These are phyloP conservation scores for Orychophragmus violaceus DNA, from an alignment of 345 rosid species.

Conservation along the genomic window DNA sequence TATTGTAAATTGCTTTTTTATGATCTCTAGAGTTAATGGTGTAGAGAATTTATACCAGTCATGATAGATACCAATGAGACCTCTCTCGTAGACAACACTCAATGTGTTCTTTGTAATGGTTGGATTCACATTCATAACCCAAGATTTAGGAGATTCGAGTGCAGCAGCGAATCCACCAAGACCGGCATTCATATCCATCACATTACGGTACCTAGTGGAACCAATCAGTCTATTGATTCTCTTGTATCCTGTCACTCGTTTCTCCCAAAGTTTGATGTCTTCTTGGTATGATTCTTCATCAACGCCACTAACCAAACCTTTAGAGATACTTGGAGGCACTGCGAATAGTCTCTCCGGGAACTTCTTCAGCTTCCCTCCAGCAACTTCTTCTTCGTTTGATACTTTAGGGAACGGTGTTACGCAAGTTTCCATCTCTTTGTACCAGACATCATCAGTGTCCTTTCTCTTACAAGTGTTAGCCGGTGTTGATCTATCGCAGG, in stretches of 20 bases:
- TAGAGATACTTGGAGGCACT: slow-evolving; percentile 47
- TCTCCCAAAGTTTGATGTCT: slow-evolving; percentile 50
- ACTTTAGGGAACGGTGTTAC: slow-evolving; percentile 55
- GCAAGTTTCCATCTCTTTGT: slow-evolving; percentile 63
- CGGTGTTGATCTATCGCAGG: slow-evolving; percentile 36
- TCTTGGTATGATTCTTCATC: slow-evolving; percentile 38
- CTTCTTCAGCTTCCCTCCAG: slow-evolving; percentile 40
- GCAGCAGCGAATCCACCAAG: slow-evolving; percentile 96
- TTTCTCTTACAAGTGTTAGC: slow-evolving; percentile 36
- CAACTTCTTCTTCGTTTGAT: slow-evolving; percentile 35
- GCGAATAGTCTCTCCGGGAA: slow-evolving; percentile 55
- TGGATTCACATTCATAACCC: not conserved
- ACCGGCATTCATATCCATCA: slow-evolving; percentile 97
- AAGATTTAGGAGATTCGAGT: slow-evolving; percentile 73
- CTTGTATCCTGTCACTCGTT: slow-evolving; percentile 51
- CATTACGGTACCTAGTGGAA: slow-evolving; percentile 63
- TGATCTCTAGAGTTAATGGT: not conserved
- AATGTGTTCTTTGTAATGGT: not conserved
- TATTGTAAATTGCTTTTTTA: not conserved
- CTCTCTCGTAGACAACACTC: slow-evolving; percentile 89
- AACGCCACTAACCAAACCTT: slow-evolving; percentile 46
- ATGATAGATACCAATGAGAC: slow-evolving; percentile 90
- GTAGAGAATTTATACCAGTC: slow-evolving; percentile 53
- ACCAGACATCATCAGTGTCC: slow-evolving; percentile 58
- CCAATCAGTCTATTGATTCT: slow-evolving; percentile 47